Evolutionary conservation across 2,329 filamentous ascomycete genomes (phyloP), one percentile per base, ranked within the genome.

Genomic region (Metarhizium guizhouense): DNA sequence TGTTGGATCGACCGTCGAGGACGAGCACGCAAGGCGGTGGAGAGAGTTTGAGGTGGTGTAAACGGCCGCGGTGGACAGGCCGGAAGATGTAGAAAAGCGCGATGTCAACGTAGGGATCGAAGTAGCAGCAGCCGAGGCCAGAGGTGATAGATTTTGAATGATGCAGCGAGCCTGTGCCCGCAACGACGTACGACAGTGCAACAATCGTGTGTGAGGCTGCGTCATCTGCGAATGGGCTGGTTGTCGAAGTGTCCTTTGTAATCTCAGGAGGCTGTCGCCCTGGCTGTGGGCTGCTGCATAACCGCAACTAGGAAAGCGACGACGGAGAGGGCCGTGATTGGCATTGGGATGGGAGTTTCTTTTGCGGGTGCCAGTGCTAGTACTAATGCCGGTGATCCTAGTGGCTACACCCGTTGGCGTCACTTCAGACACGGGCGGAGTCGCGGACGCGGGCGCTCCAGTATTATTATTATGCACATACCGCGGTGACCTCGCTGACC

Each of bases 341-440:
- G 25, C 25, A 25, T 25, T 25, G 25, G 25, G 16, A 57, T 43
- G 54, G 54, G 57, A 47, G 62, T 57, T 56, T 57, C 58, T 51
- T 61, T 62, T 56, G 43, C 53, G 50, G 52, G 51, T 52, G 54
- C 52, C 49, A 57, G 59, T 54, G 59, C 60, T 62, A 18, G 13
- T 50, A 32, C 54, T 32, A 32, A 36, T 50, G 34, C 47, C 18
- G 10, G 45, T n/a, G 25, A 11, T 30, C 18, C 25, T 18, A 47
- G 36, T 43, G 25, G 29, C 30, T 29, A 54, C 52, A 36, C 48
- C 49, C 47, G 55, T 43, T 49, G 56, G 45, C 50, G 56, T 53
- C 45, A 43, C 50, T 34, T 43, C 50, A 36, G 57, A 54, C 54
- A 48, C 30, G 18, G 18, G 10, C 8, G 34, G 11, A 40, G 38